Evolutionary conservation across 2,329 filamentous ascomycete species (phyloP).

Genomic region (Phaeosphaeriaceae sp.): DNA sequence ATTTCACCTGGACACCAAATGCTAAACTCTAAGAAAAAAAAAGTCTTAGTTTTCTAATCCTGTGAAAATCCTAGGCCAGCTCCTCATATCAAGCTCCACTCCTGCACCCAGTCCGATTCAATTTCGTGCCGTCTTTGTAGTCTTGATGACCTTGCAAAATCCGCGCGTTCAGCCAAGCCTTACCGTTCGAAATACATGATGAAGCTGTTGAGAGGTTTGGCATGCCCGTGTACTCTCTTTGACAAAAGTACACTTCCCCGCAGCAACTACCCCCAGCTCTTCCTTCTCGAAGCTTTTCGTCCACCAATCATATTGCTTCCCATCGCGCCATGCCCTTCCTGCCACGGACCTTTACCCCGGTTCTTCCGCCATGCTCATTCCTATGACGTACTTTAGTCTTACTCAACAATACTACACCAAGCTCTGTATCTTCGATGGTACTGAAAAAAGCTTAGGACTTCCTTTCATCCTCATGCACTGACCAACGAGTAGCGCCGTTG

Average conservation of each 20-base stretch:
- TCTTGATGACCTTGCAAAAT: not conserved
- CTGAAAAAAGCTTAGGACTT: conserved; percentile 20
- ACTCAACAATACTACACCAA: conserved; percentile 17
- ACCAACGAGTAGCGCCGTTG: conserved; percentile 24
- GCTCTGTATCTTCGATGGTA: conserved; percentile 16
- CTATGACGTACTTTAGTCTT: conserved; percentile 22
- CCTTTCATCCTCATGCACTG: conserved; percentile 18
- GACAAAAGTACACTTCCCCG: conserved; percentile 13
- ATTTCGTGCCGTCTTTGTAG: not conserved
- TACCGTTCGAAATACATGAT: too few species aligned
- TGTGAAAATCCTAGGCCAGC: too few species aligned
- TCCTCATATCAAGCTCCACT: not conserved
- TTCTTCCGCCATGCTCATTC: conserved; percentile 29
- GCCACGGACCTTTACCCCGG: conserved; percentile 28
- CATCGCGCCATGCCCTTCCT: conserved; percentile 16
- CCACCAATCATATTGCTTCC: conserved; percentile 32
- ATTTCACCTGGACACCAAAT: not conserved
- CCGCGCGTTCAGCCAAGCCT: not conserved
- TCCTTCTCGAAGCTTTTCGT: conserved; percentile 27
- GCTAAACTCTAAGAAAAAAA: too few species aligned
- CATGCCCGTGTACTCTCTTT: too few species aligned
- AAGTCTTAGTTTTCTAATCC: too few species aligned
- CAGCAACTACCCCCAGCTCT: conserved; percentile 11
- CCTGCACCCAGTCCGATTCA: not conserved
- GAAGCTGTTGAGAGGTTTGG: too few species aligned